Base-by-base conservation (phyloP, 2,329 filamentous ascomycete genomes). In the Davidsoniella neocaledoniae region DNA sequence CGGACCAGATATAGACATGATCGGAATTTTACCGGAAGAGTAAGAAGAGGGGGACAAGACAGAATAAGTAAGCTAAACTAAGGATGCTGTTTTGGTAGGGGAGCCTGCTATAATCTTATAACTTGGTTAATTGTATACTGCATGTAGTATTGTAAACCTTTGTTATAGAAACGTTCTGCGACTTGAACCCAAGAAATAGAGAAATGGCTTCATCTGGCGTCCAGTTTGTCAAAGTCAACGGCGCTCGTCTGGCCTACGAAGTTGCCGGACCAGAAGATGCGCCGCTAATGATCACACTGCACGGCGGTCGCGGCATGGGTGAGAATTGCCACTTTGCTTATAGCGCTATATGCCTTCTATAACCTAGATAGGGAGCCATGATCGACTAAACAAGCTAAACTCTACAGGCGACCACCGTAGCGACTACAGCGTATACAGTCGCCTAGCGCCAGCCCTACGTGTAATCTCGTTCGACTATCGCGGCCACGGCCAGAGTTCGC, bases 231-330 rank as follows among this genome's bases (percentile, higher is more conserved):
- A 46, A 59, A 1, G 60, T 64, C 43, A 65, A 66, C 46, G 60
- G 59, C 2, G 63, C 63, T 8, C 53, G 54, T 4, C 55, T 66
- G 25, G 62, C 60, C 5, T 64, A 65, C 37, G 56, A 56, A 4
- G 42, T 64, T 2, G 53, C 54, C 21, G 63, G 62, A 0, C 59
- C 62, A 0, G 54, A 55, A 5, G 37, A 57, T 21, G 61, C 58
- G 2, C 63, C 62, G 8, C 55, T 65, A 7, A 54, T 65, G 43
- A 64, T 65, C 19, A 64, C 63, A 0, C 57, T 66, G 4, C 63
- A 66, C 44, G 63, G 64, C 7, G 64, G 64, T 1, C 56, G 63
- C 8, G 63, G 63, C 2, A 60, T 65, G 46, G 63, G 61, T 61
- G 48, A 33, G 29, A 9, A 33, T 33, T 33, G 29, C 8, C 29